Conservation (phyloP, 2,329 filamentous ascomycete species). For the Seiridium cupressi region DNA sequence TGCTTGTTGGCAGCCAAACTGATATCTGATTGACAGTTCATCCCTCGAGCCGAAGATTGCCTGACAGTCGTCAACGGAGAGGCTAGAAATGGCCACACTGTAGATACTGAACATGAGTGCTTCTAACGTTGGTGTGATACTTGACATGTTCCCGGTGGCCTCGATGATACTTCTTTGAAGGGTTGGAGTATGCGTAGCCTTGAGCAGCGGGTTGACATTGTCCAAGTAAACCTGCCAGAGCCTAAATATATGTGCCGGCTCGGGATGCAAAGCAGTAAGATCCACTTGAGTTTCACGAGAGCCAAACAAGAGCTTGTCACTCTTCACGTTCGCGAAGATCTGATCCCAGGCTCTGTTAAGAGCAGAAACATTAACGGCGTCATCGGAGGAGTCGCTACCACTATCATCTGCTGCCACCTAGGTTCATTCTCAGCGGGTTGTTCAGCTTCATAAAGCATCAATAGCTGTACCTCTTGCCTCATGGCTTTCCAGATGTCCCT, state of each 20-base stretch:
- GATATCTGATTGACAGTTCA: constrained; percentile 40
- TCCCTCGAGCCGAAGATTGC: constrained; percentile 36
- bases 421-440: too few relatives aligned
- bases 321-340: constrained; percentile 27
- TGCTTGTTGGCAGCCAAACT: constrained; percentile 50
- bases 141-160: constrained; percentile 39
- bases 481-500: too few relatives aligned
- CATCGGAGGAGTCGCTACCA: constrained; percentile 21
- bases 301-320: constrained; percentile 56
- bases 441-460: too few relatives aligned
- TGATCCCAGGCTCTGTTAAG: constrained; percentile 46
- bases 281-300: constrained; percentile 37
- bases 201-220: constrained; percentile 58
- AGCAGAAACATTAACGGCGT: constrained; percentile 25
- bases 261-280: constrained; percentile 49
- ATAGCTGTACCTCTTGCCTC: too few relatives aligned
- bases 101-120: constrained; percentile 58
- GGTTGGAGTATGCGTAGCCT: constrained; percentile 55
- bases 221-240: constrained; percentile 59
- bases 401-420: constrained; percentile 23
- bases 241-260: constrained; percentile 41
- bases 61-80: constrained; percentile 41
- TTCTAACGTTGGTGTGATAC: constrained; percentile 40
- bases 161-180: constrained; percentile 52
- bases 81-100: constrained; percentile 37